Evolutionary conservation across 2,329 filamentous ascomycete species (phyloP).

Genomic region (Penicillium sp.): DNA sequence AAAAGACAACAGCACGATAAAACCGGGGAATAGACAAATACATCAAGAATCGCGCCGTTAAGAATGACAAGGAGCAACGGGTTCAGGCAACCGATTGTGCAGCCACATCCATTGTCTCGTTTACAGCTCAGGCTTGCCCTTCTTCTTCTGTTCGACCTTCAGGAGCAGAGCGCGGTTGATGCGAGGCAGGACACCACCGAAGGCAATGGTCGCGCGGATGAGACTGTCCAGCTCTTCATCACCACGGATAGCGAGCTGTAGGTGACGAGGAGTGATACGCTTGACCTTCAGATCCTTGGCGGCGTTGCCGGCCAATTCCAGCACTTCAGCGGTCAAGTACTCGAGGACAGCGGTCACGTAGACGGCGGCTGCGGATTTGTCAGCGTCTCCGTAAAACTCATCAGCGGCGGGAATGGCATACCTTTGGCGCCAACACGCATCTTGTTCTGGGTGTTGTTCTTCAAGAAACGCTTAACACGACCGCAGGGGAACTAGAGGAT

Average conservation of each 20-base stretch:
- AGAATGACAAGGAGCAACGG: constrained; percentile 13
- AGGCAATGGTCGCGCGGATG: constrained; percentile 95
- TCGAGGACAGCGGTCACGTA: constrained; percentile 98
- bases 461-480: constrained; percentile 99
- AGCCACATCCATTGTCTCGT: constrained; percentile 2
- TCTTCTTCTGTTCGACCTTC: constrained; percentile 98
- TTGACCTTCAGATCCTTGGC: constrained; percentile 99
- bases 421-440: constrained; percentile 97
- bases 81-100: neutral
- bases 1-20: constrained; percentile 14
- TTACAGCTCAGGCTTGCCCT: constrained; percentile 53
- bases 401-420: constrained; percentile 24
- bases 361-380: constrained; percentile 63
- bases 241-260: constrained; percentile 95
- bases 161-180: constrained; percentile 96
- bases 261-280: constrained; percentile 95
- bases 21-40: constrained; percentile 26
- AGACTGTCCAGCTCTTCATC: constrained; percentile 97
- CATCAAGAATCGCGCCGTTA: constrained; percentile 25
- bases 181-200: constrained; percentile 95
- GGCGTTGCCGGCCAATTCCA: constrained; percentile 95
- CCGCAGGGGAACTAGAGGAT: constrained; percentile 82
- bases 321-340: constrained; percentile 95
- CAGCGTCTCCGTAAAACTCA: constrained; percentile 6
- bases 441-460: constrained; percentile 99